Conservation (phyloP, 495 filamentous ascomycete genomes). For the Penicillium angulare region DNA sequence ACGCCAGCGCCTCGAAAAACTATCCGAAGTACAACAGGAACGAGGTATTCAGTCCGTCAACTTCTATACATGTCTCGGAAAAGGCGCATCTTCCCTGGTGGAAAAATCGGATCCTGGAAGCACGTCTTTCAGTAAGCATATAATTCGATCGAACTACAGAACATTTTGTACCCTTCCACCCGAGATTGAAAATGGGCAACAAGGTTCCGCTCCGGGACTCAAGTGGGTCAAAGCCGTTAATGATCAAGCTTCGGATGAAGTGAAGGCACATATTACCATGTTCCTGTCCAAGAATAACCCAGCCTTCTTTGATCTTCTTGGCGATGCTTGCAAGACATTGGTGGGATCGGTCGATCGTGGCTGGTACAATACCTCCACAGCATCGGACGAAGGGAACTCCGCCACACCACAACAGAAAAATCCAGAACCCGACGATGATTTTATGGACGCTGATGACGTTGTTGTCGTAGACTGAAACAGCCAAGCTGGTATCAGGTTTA, state of each 20-base stretch:
- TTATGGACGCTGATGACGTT: constrained; percentile 39
- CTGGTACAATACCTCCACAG: constrained; percentile 36
- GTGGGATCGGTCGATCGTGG: constrained; percentile 47
- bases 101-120: constrained; percentile 25
- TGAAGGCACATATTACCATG: constrained; percentile 83
- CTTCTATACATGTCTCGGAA: constrained; percentile 80
- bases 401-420: constrained; percentile 5
- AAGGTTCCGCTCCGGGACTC: constrained; percentile 25
- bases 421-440: constrained; percentile 19
- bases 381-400: constrained; percentile 19
- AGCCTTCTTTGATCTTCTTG: constrained; percentile 66
- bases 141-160: constrained; percentile 52
- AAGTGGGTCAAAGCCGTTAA: constrained; percentile 72
- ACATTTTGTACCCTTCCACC: constrained; percentile 82
- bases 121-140: constrained; percentile 37
- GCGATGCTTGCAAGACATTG: constrained; percentile 61
- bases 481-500: constrained; percentile 19
- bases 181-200: constrained; percentile 44
- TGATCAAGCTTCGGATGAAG: constrained; percentile 74
- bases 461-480: constrained; percentile 40
- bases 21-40: constrained; percentile 55
- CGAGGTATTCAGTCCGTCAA: constrained; percentile 69
- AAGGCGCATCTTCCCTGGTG: constrained; percentile 48
- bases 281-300: constrained; percentile 80
- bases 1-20: constrained; percentile 55